phyloP scores from a whole-genome alignment of 345 rosid genomes.

The Rhodamnia rubescens region DNA sequence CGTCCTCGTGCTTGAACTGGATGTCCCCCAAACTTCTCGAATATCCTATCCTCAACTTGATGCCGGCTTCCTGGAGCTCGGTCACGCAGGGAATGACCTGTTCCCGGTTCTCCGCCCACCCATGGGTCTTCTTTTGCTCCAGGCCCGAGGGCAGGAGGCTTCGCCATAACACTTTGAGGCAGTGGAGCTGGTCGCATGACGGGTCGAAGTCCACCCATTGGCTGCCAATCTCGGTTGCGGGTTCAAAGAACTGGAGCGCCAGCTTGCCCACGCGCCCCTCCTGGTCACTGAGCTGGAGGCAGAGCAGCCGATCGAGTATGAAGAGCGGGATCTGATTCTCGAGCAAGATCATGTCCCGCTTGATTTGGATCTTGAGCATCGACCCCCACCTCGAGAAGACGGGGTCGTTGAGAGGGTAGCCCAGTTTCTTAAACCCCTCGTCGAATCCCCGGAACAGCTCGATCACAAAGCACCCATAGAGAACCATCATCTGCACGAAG shows the following conservation, averaged over 20 bases:
- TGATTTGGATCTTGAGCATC: slow-evolving; percentile 49
- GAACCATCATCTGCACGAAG: slow-evolving; percentile 66
- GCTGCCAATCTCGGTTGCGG: too few species aligned
- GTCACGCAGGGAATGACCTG: slow-evolving; percentile 62
- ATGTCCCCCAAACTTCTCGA: slow-evolving; percentile 77
- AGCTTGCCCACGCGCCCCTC: slow-evolving; percentile 38
- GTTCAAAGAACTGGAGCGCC: slow-evolving; percentile 43
- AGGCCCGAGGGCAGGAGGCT: slow-evolving; percentile 48
- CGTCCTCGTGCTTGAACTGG: slow-evolving; percentile 12
- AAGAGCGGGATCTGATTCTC: slow-evolving; percentile 77
- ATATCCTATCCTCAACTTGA: slow-evolving; percentile 32
- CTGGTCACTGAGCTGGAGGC: slow-evolving; percentile 39
- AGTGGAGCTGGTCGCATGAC: slow-evolving; percentile 43
- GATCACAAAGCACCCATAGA: slow-evolving; percentile 69
- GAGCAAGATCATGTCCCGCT: slow-evolving; percentile 74
- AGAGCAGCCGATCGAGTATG: slow-evolving; percentile 40
- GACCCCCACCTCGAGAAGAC: slow-evolving; percentile 60
- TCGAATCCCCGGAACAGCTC: slow-evolving; percentile 64
- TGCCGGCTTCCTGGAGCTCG: slow-evolving; percentile 55
- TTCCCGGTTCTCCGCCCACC: slow-evolving; percentile 48
- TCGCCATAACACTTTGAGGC: slow-evolving; percentile 55
- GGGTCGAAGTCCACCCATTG: slow-evolving; percentile 2
- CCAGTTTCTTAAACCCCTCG: slow-evolving; percentile 47
- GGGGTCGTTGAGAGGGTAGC: slow-evolving; percentile 60
- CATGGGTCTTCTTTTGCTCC: slow-evolving; percentile 33